A percentile compares a stretch with the other conserved stretches of the same genome.
phyloP scores from a whole-genome alignment of 768 basidiomycete species.

The Lactarius evosmus region DNA sequence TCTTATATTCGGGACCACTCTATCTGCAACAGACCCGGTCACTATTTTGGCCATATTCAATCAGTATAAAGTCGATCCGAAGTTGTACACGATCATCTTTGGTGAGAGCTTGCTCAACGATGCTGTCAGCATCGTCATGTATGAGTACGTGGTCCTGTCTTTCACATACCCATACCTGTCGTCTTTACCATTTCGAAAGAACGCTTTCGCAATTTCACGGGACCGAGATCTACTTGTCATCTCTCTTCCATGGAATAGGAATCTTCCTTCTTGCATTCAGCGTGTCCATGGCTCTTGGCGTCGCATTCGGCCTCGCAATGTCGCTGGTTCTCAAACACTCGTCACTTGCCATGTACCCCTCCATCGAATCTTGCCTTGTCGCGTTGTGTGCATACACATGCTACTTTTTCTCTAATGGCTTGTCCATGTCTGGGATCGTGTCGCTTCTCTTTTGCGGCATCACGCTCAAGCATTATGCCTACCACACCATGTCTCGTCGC shows the following conservation, averaged over 20 bases:
- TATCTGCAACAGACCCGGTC: constrained; percentile 97
- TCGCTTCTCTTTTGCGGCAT: constrained; percentile 98
- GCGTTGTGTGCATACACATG: constrained; percentile 94
- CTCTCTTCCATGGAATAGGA: constrained; percentile 90
- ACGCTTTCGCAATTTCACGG: constrained; percentile 93
- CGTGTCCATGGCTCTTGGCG: constrained; percentile 90
- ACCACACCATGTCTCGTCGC: constrained; percentile 96
- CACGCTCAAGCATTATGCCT: constrained; percentile 98
- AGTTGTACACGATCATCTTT: constrained; percentile 90
- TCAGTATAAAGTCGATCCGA: constrained; percentile 90
- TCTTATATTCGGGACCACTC: constrained; percentile 91
- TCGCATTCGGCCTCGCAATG: constrained; percentile 85
- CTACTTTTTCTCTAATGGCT: constrained; percentile 98
- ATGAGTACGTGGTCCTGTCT: constrained; percentile 73
- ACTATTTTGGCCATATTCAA: constrained; percentile 99
- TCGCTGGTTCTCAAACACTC: constrained; percentile 96
- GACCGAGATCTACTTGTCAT: constrained; percentile 78
- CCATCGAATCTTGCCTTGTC: constrained; percentile 96
- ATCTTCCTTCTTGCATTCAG: constrained; percentile 84
- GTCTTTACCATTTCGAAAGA: constrained; percentile 41
- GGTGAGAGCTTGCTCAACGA: constrained; percentile 97
- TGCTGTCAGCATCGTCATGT: constrained; percentile 99
- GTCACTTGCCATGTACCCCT: constrained; percentile 79
- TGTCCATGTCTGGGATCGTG: constrained; percentile 95
- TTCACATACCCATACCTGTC: background rate